Base-by-base conservation (phyloP, 148 eudicot species). In the Cornus suecica region DNA sequence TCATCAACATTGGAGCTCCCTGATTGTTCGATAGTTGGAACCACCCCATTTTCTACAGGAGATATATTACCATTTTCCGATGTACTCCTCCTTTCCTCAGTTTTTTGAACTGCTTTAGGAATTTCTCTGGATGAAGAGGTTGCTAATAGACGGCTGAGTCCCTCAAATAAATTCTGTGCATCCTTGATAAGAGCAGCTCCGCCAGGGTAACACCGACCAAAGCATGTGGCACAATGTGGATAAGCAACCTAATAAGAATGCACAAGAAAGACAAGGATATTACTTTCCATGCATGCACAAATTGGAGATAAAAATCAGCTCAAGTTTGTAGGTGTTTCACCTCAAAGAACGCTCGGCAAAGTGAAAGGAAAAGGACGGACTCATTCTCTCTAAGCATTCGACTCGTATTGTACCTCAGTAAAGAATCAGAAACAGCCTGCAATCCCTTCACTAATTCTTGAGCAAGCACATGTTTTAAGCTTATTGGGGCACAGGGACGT, bases 401-500 rank as follows among this genome's bases (percentile, higher is more conserved):
- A 69, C 90, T 79, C 51, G 97, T 93, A 27, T 90, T 93, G 82
- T 95, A 93, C 80, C 93, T 86, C 80, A 93, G 68, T 65, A 95
- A 83, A 24, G 97, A 90, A 80, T 93, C 93, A 79, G 94, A 95
- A 77, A 95, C 99, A 68, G 91, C 87, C 80, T 73, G 94, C 80
- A 95, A 79, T 30, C 98, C 97, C 79, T 85, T 91, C 15, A 85
- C 89, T 82, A 95, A 81, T 81, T 95, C 97, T 83, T 95, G 97
- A 66, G 99, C 90, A 66, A 95, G 93, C 64, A 95, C 83, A 70
- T 90, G 88, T 80, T 91, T 95, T 88, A 95, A 88, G 84, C 98
- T 91, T 74, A 90, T 72, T 79, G 99, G 99, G 58, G 97, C 97
- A 76, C 99, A 95, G 27, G 99, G 99, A 22, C 99, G 97, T 72